Evolutionary conservation across 2,329 filamentous ascomycete genomes (phyloP), one percentile per base, ranked within the genome.

Genomic region (Leptographium lundbergii): DNA sequence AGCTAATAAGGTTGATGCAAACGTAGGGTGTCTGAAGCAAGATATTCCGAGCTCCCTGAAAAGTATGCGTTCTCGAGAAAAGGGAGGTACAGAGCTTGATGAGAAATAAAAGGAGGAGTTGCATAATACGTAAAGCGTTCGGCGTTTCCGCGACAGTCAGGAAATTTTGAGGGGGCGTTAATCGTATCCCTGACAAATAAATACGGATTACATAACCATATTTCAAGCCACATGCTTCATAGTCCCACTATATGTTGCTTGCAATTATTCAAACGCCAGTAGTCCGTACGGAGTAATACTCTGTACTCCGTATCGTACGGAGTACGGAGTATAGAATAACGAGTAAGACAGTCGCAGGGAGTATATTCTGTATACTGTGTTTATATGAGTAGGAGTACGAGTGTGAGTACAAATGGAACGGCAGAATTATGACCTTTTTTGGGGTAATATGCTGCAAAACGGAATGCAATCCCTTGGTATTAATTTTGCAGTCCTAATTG

Each of bases 111-210:
- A 39, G 42, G 45, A 57, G 42, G 47, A 34, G 50, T 56, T 17
- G 39, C 36, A 47, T 47, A 45, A 45, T 54, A 54, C 51, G 52
- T 52, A 57, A 34, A 50, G n/a, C 34, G 51, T 36, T 58, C 57
- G 52, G 57, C 51, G 57, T 54, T 42, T 42, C 51, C 39, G 57
- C 42, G 36, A 42, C 39, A 25, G 52, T 55, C 52, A 58, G 57
- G 57, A 58, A 58, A 58, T 58, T 58, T 58, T 50, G 57, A 54
- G 50, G 57, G 57, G 32, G 32, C 39, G 39, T 24, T 54, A 13
- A 14, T 7, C 48, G 6, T 19, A 36, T 22, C 42, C 42, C 25
- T 27, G 19, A n/a, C 54, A 36, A 56, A 56, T 56, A 29, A 56
- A 45, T 56, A 29, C 3, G 14, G 39, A 34, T 56, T 56, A 56